Evolutionary conservation across 192 early-diverging fungal genomes (phyloP).

Genomic region (Paraglomus brasilianum): DNA sequence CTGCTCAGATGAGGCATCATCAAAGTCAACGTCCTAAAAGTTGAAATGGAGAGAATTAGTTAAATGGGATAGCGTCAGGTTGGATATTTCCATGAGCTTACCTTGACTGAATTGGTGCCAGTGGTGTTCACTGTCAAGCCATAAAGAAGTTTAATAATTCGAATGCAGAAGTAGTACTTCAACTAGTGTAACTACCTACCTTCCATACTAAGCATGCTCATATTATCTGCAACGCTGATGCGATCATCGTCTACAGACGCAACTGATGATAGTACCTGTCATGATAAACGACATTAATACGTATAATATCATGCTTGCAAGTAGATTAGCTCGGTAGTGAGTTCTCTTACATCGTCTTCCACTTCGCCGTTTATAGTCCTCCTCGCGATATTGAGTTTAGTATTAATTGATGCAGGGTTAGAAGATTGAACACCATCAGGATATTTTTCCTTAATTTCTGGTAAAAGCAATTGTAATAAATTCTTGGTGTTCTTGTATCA

Average conservation of each 20-base stretch:
- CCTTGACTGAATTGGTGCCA: slow-evolving; percentile 71
- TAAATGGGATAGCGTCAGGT: not conserved
- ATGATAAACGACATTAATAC: slow-evolving; percentile 30
- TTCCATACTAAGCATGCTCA: slow-evolving; percentile 69
- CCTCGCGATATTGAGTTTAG: slow-evolving; percentile 19
- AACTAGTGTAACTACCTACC: slow-evolving; percentile 14
- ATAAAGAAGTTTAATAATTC: not conserved
- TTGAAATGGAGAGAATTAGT: not conserved
- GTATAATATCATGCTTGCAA: slow-evolving; percentile 28
- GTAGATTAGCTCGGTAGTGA: slow-evolving; percentile 3
- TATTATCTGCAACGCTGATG: slow-evolving; percentile 51
- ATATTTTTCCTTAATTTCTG: slow-evolving; percentile 31
- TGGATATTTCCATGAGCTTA: slow-evolving; percentile 26
- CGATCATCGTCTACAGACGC: slow-evolving; percentile 39
- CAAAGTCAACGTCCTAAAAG: slow-evolving; percentile 61
- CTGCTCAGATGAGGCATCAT: slow-evolving; percentile 47
- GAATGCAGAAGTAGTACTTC: not conserved
- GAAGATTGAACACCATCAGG: slow-evolving; percentile 27
- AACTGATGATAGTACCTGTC: slow-evolving; percentile 23
- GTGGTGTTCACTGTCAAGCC: slow-evolving; percentile 66
- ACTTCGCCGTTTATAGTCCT: slow-evolving; percentile 33
- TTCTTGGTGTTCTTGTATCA: not conserved
- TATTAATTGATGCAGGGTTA: slow-evolving; percentile 16
- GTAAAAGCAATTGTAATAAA: not conserved
- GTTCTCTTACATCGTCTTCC: slow-evolving; percentile 21